Evolutionary conservation across 1,139 yeast species (phyloP).

Genomic region (Candida sanyaensis): DNA sequence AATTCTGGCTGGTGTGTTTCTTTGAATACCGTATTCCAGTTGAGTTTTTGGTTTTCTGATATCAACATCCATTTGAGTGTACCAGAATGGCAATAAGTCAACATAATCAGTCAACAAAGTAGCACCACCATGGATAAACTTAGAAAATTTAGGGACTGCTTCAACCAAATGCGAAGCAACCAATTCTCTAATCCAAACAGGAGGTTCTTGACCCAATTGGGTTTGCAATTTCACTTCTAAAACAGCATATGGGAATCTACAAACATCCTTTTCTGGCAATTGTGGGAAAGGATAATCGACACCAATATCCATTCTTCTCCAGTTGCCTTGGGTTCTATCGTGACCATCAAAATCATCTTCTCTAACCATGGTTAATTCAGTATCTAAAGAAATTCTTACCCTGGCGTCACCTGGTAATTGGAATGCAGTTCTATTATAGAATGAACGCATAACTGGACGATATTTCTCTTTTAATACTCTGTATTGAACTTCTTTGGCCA

Average conservation of each 20-base stretch:
- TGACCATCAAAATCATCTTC: conserved; percentile 95
- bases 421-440: conserved; percentile 97
- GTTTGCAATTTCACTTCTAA: conserved; percentile 96
- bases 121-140: conserved; percentile 95
- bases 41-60: conserved; percentile 84
- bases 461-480: conserved; percentile 78
- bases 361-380: conserved; percentile 93
- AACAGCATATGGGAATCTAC: conserved; percentile 96
- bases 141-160: conserved; percentile 97
- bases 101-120: conserved; percentile 81
- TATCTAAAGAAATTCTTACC: conserved; percentile 95
- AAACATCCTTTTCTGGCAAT: conserved; percentile 78
- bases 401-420: conserved; percentile 99
- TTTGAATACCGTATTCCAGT: conserved; percentile 59
- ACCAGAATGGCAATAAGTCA: conserved; percentile 90
- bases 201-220: conserved; percentile 98
- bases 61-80: conserved; percentile 97
- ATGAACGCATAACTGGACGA: conserved; percentile 94
- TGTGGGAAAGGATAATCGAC: conserved; percentile 94
- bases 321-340: conserved; percentile 87
- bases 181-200: conserved; percentile 93
- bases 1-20: conserved; percentile 18
- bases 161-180: conserved; percentile 92
- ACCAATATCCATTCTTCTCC: conserved; percentile 99
- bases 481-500: conserved; percentile 92